Conservation (phyloP, 2,329 filamentous ascomycete species). For the Fusarium humuli region DNA sequence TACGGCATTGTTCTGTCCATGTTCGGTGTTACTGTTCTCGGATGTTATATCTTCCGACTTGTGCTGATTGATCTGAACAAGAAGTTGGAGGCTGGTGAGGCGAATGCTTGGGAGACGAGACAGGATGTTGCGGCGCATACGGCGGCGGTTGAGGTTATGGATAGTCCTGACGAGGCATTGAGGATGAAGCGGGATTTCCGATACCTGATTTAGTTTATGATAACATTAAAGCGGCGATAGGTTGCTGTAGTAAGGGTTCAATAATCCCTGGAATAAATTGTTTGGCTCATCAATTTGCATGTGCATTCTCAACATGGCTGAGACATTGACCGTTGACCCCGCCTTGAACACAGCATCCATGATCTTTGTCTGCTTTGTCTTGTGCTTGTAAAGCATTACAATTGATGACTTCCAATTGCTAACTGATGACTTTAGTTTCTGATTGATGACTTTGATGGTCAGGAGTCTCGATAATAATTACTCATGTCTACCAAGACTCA, state of each 20-base stretch:
- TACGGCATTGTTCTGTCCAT: slow-evolving; percentile 74
- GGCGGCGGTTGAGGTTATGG: slow-evolving; percentile 53
- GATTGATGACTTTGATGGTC: background rate
- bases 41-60: slow-evolving; percentile 61
- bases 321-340: slow-evolving; percentile 12
- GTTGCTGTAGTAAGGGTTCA: slow-evolving; percentile 1
- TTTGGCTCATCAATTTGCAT: background rate
- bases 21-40: slow-evolving; percentile 69
- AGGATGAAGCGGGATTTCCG: slow-evolving; percentile 61
- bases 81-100: slow-evolving; percentile 59
- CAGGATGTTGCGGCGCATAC: slow-evolving; percentile 56
- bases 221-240: slow-evolving; percentile 47
- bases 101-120: slow-evolving; percentile 50
- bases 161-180: slow-evolving; percentile 58
- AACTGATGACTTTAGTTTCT: background rate
- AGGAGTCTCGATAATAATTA: slow-evolving; percentile 15
- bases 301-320: slow-evolving; percentile 14
- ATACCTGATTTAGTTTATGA: slow-evolving; percentile 57
- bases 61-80: slow-evolving; percentile 61
- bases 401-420: slow-evolving; percentile 1
- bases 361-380: background rate
- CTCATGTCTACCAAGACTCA: background rate
- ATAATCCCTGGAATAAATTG: background rate
- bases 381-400: slow-evolving; percentile 13
- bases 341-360: background rate